Evolutionary conservation across 768 basidiomycete species (phyloP), one percentile per base, ranked within the genome.

Genomic region (Tylopilus vinaceipallidus): DNA sequence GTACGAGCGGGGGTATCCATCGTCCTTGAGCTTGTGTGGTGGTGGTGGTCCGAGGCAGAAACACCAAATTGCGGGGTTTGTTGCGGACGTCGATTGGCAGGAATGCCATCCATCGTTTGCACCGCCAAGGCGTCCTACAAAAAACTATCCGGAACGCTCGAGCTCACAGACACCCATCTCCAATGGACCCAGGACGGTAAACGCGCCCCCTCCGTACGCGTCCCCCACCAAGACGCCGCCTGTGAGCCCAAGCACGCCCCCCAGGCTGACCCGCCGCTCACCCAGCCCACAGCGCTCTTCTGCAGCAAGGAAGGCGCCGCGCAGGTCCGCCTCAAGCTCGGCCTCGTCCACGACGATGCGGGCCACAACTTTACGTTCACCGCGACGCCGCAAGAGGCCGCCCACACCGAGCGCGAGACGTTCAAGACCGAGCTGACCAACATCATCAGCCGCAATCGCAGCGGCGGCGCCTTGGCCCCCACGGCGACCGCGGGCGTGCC

Each of bases 321-420:
- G 0, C 88, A 91, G 64, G 87, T 90, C 58, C 77, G 83, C 41
- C 74, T 93, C 41, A 92, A 92, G 61, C 71, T 95, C 29, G 83
- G 80, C 2, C 73, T 91, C 27, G 67, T 81, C 45, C 76, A 74
- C 41, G 82, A 90, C 64, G 86, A 88, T 48, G 76, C 75, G 12
- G 88, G 86, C 8, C 86, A 90, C 72, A 88, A 84, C 60, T 95
- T 94, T 67, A 86, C 86, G 1, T 92, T 90, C 71, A 82, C 78
- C 2, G 80, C 86, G 1, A 43, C 39, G 2, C 80, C 86, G 2
- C 80, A 78, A 50, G 69, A 81, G 1, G 68, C 78, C 57, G 88
- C 91, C 29, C 72, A 79, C 47, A 61, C 72, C 23, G 91, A 94
- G 63, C 80, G 91, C 58, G 90, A 91, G 70, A 75, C 75, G 57